Evolutionary conservation across 2,329 filamentous ascomycete genomes (phyloP).

Genomic region (Colletotrichum sp.): DNA sequence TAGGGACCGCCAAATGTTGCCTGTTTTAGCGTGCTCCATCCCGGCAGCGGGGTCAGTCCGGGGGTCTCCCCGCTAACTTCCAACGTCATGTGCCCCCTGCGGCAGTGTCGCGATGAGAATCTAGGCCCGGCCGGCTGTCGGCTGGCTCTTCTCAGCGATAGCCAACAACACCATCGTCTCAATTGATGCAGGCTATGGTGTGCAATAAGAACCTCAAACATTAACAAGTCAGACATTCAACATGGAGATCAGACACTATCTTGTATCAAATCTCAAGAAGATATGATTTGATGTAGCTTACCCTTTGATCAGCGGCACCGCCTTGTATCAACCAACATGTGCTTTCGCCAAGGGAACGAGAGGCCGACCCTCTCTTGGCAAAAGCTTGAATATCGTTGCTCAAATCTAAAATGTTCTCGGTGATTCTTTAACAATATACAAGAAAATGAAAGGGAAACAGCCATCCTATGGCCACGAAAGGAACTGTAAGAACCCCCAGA

Average conservation of each 20-base stretch:
- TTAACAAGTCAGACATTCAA: not conserved
- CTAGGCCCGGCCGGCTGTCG: not conserved
- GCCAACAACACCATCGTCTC: not conserved
- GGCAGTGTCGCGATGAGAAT: not conserved
- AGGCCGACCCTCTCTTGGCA: not conserved
- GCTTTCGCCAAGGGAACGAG: not conserved
- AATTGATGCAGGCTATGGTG: not conserved
- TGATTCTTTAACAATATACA: not conserved
- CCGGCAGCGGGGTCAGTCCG: not conserved
- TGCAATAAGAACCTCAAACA: not conserved
- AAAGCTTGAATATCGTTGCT: not conserved
- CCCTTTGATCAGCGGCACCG: not conserved
- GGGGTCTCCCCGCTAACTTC: not conserved
- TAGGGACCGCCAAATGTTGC: not conserved
- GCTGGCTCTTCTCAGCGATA: not conserved
- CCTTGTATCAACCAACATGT: not conserved
- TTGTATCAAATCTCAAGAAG: not conserved
- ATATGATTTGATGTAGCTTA: not conserved
- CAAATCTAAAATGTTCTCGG: not conserved
- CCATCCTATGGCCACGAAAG: not conserved
- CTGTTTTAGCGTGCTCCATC: not conserved
- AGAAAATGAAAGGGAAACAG: not conserved
- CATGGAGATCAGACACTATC: not conserved
- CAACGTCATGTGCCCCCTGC: not conserved
- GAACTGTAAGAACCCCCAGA: not conserved